Evolutionary conservation across 345 rosid species (phyloP).

Genomic region (Lepidium didymum): DNA sequence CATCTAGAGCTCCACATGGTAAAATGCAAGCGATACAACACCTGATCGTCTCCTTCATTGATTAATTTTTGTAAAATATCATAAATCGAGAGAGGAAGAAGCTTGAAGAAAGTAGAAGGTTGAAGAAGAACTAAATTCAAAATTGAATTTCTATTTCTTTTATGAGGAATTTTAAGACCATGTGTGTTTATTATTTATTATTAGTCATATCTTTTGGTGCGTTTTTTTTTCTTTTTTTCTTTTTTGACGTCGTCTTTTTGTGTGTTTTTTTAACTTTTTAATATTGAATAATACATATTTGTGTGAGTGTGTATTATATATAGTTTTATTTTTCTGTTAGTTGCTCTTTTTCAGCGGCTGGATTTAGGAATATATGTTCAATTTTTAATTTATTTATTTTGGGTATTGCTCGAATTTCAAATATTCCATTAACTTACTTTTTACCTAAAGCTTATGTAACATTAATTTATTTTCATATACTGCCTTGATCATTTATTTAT

Average conservation of each 20-base stretch:
- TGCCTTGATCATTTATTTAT: neutral
- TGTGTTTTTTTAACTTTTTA: neutral
- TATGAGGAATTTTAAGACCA: slow-evolving; percentile 5
- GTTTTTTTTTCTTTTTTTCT: neutral
- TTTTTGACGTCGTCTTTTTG: neutral
- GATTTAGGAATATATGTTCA: slow-evolving; percentile 8
- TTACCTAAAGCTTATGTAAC: slow-evolving; percentile 6
- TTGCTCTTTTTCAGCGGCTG: slow-evolving; percentile 23
- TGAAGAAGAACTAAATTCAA: slow-evolving; percentile 10
- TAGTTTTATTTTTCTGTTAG: slow-evolving; percentile 17
- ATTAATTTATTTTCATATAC: neutral
- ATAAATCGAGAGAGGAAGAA: slow-evolving; percentile 4
- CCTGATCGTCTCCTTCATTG: slow-evolving; percentile 76
- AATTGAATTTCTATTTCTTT: slow-evolving; percentile 1
- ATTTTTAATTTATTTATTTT: neutral
- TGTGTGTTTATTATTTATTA: slow-evolving; percentile 23
- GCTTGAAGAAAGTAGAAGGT: slow-evolving; percentile 17
- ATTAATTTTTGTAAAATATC: slow-evolving; percentile 3
- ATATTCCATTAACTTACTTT: neutral
- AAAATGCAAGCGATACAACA: slow-evolving; percentile 97
- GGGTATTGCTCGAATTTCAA: neutral
- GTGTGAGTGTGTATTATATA: slow-evolving; percentile 17
- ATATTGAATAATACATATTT: neutral
- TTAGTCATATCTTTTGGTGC: slow-evolving; percentile 26
- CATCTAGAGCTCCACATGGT: slow-evolving; percentile 95